A percentile compares a stretch with the other conserved stretches of the same genome.
These are phyloP conservation scores for Graphilbum sp. DNA, from an alignment of 2,329 filamentous ascomycete species.

Conservation along the genomic window DNA sequence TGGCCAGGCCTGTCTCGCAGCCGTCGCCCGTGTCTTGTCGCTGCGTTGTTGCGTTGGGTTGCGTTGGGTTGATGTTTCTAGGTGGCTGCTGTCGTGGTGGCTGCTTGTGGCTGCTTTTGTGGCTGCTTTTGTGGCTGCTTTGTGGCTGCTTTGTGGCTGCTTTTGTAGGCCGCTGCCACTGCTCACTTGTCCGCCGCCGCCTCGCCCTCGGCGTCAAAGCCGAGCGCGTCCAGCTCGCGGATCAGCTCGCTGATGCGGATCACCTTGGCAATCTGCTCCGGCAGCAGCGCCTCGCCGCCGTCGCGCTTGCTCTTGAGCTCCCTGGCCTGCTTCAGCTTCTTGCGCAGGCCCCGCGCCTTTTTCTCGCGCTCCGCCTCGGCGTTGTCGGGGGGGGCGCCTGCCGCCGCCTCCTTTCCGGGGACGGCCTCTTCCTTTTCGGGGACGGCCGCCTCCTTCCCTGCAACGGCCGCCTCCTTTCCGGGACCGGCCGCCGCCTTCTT, in stretches of 20 bases:
- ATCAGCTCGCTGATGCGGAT: conserved; percentile 94
- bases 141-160: too few relatives aligned
- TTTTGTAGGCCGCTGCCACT: too few relatives aligned
- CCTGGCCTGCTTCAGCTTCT: conserved; percentile 87
- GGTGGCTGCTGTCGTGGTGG: too few relatives aligned
- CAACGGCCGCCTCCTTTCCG: not conserved
- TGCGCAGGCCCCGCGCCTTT: conserved; percentile 78
- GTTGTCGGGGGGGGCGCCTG: conserved; percentile 22
- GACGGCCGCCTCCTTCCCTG: not conserved
- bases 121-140: too few relatives aligned
- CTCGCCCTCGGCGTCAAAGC: conserved; percentile 68
- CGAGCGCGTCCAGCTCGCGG: conserved; percentile 68
- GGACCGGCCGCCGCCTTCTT: conserved; percentile 11
- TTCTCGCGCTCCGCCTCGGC: conserved; percentile 68
- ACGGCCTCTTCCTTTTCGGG: not conserved
- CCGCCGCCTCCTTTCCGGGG: conserved; percentile 14
- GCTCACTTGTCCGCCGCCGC: not conserved
- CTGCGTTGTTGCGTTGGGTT: too few relatives aligned
- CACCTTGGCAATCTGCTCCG: conserved; percentile 93
- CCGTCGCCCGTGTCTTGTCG: too few relatives aligned
- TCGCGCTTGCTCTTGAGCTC: conserved; percentile 88
- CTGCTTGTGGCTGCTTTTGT: too few relatives aligned
- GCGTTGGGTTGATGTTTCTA: too few relatives aligned
- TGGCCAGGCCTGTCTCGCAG: too few relatives aligned
- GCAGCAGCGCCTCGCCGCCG: conserved; percentile 63